Evolutionary conservation across 495 filamentous ascomycete genomes (phyloP), one percentile per base, ranked within the genome.

Genomic region (Penicillium chermesinum): DNA sequence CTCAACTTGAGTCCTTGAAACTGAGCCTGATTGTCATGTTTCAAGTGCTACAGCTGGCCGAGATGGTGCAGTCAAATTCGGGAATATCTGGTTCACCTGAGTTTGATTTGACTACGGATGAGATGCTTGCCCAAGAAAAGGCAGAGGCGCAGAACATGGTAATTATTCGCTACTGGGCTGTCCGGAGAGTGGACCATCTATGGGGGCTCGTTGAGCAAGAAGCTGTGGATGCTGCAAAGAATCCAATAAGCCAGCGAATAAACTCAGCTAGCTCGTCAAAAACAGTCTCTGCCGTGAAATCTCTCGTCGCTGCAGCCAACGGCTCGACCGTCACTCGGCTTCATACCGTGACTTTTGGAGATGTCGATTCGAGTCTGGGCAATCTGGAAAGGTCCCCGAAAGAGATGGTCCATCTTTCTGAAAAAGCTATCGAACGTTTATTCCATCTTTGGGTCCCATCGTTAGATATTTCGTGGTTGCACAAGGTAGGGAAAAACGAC

Each of bases 141-240:
- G 69, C 66, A 7, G 71, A 75, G 35, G 61, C 64, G 10, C 69
- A 75, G 49, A 75, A 72, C 41, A 71, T 75, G 71, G 62, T 75
- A 19, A 63, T 75, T n/a, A 62, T 73, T 3, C 56, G 72, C 35
- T 70, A 74, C 49, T 74, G 66, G 66, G 66, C 71, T 10, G 49
- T 63, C 20, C 69, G 65, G 36, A 67, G 68, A 9, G 55, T 75
- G 5, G 69, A 69, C 19, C 59, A 60, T 7, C 52, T 75, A 16
- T 73, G 69, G 57, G 59, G 68, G 37, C 14, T 59, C 15, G 70
- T 69, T 27, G 58, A 70, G 38, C 59, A 68, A 19, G 71, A 73
- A 44, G 60, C 53, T 17, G 25, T 46, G 7, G 64, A 72, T 20
- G 59, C 60, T 20, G 46, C 45, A 14, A 67, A 53, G 19, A 57